Base-by-base conservation (phyloP, 176 grass and related monocot species). In the Tuctoria greenei region DNA sequence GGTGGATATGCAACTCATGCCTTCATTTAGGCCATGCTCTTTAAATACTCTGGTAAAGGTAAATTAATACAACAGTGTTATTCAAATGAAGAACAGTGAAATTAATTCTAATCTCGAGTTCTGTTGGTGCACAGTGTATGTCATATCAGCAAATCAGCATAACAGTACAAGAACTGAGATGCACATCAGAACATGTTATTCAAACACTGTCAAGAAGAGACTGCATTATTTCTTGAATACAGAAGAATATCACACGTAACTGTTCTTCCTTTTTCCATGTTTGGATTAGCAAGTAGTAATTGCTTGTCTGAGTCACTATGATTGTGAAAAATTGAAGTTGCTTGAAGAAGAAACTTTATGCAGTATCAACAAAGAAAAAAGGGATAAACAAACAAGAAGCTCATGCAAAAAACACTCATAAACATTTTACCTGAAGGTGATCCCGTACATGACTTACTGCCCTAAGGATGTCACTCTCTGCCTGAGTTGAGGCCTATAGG, bases 61-160 rank as follows among this genome's bases (percentile, higher is more conserved):
- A 25, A 25, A 26, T 16, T 54, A 54, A 72, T 24, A 38, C 23
- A 17, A 71, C 27, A 3, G 23, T 72, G 21, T 37, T 47, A 54
- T 54, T 72, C 51, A 10, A 71, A 38, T 71, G 45, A 70, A 15
- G 21, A 67, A 26, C 13, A 27, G 23, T 68, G 42, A 68, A 45
- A 46, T 6, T 23, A 66, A 24, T 42, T 46, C 13, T 46, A 68
- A 68, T 68, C 14, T 46, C 31, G 4, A 54, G 69, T 9, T 38
- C 10, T 54, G 12, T 54, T 14, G 52, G 34, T 41, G 63, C 20
- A 66, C 1, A 40, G 17, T 13, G 15, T 23, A 39, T 56, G 7
- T 8, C 10, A 72, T 21, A 56, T 38, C 20, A 21, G 10, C 10
- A 72, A 13, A 56, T 38, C 20, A 21, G 10, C 13, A 38, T 10